Conservation (phyloP, 352 stramenopile species). For the Phytophthora hybrid region DNA sequence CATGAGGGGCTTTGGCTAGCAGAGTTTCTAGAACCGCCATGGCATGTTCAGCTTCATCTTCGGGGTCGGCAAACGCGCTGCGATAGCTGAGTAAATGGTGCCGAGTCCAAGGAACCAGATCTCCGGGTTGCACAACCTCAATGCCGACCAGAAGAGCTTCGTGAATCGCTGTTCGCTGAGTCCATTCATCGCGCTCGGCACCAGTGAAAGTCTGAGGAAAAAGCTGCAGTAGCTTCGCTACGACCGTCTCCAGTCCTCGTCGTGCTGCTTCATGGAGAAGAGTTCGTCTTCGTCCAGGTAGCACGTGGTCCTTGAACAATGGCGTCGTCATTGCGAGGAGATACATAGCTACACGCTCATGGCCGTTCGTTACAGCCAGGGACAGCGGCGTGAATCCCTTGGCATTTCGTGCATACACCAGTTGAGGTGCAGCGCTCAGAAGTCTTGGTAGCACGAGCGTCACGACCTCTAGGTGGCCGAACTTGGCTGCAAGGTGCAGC, state of each 20-base stretch:
- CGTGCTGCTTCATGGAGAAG: slow-evolving; percentile 63
- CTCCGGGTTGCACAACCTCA: slow-evolving; percentile 35
- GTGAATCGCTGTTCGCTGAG: slow-evolving; percentile 54
- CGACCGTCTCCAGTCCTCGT: slow-evolving; percentile 44
- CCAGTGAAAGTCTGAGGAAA: slow-evolving; percentile 53
- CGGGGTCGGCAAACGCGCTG: slow-evolving; percentile 2
- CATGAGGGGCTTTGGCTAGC: slow-evolving; percentile 42
- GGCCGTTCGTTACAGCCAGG: slow-evolving; percentile 52
- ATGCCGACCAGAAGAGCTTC: slow-evolving; percentile 48
- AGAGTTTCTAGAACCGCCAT: slow-evolving; percentile 45
- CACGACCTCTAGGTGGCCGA: slow-evolving; percentile 60
- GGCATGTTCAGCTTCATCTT: slow-evolving; percentile 37
- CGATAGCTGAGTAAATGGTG: slow-evolving; percentile 25
- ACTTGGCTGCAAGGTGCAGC: slow-evolving; percentile 60
- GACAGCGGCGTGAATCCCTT: slow-evolving; percentile 54
- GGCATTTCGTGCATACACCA: slow-evolving; percentile 53
- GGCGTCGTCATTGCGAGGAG: slow-evolving; percentile 62
- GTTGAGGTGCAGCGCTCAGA: slow-evolving; percentile 28
- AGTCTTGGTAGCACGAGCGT: slow-evolving; percentile 60
- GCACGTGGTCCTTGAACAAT: slow-evolving; percentile 40
- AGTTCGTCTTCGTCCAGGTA: slow-evolving; percentile 40
- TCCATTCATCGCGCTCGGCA: slow-evolving; percentile 55
- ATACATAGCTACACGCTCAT: slow-evolving; percentile 66
- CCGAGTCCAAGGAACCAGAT: slow-evolving; percentile 27
- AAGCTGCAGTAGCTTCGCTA: slow-evolving; percentile 63